Base-by-base conservation (phyloP, 805 yeast genomes). In the Kuraishia capsulata region DNA sequence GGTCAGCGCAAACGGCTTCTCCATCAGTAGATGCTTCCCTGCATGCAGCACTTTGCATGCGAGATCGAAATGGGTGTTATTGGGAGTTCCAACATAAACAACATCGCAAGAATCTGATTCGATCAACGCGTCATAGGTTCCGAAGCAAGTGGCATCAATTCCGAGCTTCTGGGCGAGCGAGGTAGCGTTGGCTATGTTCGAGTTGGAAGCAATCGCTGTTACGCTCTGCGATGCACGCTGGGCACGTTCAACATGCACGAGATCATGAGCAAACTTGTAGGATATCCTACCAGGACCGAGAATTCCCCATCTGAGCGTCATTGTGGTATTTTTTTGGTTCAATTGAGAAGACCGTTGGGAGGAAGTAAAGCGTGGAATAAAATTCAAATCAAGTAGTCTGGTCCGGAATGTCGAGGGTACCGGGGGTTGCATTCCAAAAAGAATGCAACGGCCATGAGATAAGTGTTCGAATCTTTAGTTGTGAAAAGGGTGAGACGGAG, bases 21-120 rank as follows among this genome's bases (percentile, higher is more conserved):
- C 81, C 49, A 75, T 64, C 28, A 74, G 53, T 9, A 74, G 73
- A 47, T 70, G 66, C 42, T 69, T 67, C 19, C 67, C 73, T 29
- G 64, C 57, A 16, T 58, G 50, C 38, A 74, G 54, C 6, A 73
- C 67, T 23, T 51, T 43, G 35, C 59, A 51, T 13, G 65, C 65
- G 42, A 65, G 65, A 36, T 67, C 65, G 38, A 64, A 62, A 49
- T 74, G 81, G 41, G 59, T 57, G 16, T 60, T 51, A 53, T 74
- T 78, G 3, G 78, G 78, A 2, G 76, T 65, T 2, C 76, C 78
- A 19, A 74, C 61, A 47, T 75, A 75, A 20, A 75, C 62, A 17
- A 68, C 57, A 38, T 73, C 68, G 25, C 72, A 58, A 2, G 61
- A 53, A 3, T 57, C 45, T 42, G 70, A 65, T 14, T 45, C 44